phyloP scores from a whole-genome alignment of 345 rosid genomes.

The Cardamine resedifolia region DNA sequence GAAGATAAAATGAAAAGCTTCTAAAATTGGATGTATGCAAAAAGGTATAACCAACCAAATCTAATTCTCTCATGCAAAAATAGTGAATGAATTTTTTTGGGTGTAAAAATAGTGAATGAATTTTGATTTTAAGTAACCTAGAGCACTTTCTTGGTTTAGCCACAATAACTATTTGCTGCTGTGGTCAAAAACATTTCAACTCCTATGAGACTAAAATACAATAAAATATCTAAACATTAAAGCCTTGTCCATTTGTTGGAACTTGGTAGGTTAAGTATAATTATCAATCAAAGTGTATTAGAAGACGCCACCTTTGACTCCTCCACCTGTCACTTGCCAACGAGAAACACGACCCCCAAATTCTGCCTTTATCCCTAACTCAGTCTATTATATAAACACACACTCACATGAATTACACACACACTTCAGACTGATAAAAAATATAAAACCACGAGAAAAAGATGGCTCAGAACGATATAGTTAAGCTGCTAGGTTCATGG shows the following conservation, averaged over 20 bases:
- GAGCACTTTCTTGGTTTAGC: neutral
- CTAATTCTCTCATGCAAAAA: slow-evolving; percentile 67
- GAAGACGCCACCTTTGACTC: neutral
- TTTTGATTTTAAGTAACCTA: neutral
- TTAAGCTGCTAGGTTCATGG: slow-evolving; percentile 64
- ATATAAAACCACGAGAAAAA: neutral
- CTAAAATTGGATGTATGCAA: slow-evolving; percentile 71
- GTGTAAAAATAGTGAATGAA: too few species aligned
- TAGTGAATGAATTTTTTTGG: too few species aligned
- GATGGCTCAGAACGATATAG: slow-evolving; percentile 28
- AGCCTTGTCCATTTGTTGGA: neutral
- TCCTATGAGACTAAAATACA: neutral
- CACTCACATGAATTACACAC: neutral
- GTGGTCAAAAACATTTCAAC: neutral
- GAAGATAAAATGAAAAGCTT: slow-evolving; percentile 69
- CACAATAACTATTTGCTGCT: neutral
- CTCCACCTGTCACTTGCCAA: neutral
- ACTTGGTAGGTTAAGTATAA: neutral
- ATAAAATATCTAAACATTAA: neutral
- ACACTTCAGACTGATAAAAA: neutral
- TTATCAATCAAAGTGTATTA: too few species aligned
- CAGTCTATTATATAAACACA: neutral
- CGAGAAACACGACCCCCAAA: neutral
- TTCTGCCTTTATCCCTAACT: neutral
- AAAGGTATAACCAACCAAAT: slow-evolving; percentile 47